phyloP scores from a whole-genome alignment of 768 basidiomycete genomes.

The Macrolepiota fuliginosa region DNA sequence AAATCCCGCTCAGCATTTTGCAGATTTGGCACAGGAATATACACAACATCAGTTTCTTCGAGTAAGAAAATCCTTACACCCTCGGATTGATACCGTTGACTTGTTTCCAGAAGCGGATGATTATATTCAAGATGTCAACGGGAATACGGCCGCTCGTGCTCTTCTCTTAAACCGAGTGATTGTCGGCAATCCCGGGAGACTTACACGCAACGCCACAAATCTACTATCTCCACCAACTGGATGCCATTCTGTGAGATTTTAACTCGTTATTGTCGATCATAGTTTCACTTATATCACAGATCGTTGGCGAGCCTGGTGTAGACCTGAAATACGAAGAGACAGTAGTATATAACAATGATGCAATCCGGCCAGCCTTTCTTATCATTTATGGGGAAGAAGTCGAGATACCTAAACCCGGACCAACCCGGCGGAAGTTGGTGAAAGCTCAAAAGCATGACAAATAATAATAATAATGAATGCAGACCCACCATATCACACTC shows the following conservation, averaged over 20 bases:
- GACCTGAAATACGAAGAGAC: slow-evolving; percentile 71
- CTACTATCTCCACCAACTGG: slow-evolving; percentile 54
- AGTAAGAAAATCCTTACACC: slow-evolving; percentile 36
- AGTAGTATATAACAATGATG: slow-evolving; percentile 65
- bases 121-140: slow-evolving; percentile 45
- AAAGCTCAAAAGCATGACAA: too few relatives aligned
- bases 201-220: slow-evolving; percentile 44
- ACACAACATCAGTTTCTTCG: slow-evolving; percentile 63
- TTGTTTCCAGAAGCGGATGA: slow-evolving; percentile 60
- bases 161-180: slow-evolving; percentile 60
- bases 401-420: slow-evolving; percentile 1
- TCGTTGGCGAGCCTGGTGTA: slow-evolving; percentile 60
- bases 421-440: background rate
- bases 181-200: slow-evolving; percentile 56
- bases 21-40: slow-evolving; percentile 71
- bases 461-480: too few relatives aligned
- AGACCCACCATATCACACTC: too few relatives aligned
- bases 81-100: slow-evolving; percentile 2
- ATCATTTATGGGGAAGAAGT: slow-evolving; percentile 51
- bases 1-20: background rate
- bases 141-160: slow-evolving; percentile 42
- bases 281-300: slow-evolving; percentile 28
- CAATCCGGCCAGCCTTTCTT: slow-evolving; percentile 66
- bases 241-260: slow-evolving; percentile 51
- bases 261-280: background rate